These are phyloP conservation scores for Nasturtium officinale DNA, from an alignment of 345 rosid genomes.

Conservation along the genomic window DNA sequence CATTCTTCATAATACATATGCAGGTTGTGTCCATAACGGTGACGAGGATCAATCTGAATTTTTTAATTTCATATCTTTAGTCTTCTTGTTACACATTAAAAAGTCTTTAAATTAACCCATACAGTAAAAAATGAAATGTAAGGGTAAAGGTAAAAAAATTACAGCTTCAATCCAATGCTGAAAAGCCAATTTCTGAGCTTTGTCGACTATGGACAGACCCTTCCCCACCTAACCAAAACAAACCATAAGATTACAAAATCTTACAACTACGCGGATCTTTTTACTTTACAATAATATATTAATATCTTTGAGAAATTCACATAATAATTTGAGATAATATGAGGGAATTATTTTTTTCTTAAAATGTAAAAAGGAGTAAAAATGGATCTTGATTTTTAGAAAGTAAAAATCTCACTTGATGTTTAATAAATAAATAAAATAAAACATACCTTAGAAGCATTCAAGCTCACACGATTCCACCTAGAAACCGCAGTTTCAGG, in stretches of 20 bases:
- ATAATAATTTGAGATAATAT: background rate
- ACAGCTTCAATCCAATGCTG: conserved; percentile 91
- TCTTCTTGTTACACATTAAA: background rate
- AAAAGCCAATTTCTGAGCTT: conserved; percentile 86
- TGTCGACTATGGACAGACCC: conserved; percentile 62
- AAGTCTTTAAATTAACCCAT: conserved; percentile 16
- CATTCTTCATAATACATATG: conserved; percentile 79
- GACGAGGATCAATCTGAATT: conserved; percentile 89
- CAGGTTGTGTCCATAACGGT: conserved; percentile 82
- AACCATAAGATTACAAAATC: conserved; percentile 22
- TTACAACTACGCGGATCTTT: conserved; percentile 1
- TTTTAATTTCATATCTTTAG: background rate
- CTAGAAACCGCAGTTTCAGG: conserved; percentile 74
- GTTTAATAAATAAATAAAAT: background rate
- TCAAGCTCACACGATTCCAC: conserved; percentile 73
- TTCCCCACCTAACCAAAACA: conserved; percentile 63
- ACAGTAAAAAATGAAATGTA: background rate
- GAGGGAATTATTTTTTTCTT: no score
- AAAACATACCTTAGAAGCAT: conserved; percentile 73
- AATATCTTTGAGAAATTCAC: background rate
- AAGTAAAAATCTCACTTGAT: background rate
- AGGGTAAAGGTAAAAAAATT: conserved; percentile 4
- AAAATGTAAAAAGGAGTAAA: background rate
- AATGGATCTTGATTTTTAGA: background rate
- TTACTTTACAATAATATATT: conserved; percentile 1